Percentiles rank a stretch among this genome's conserved stretches.
phyloP scores from a whole-genome alignment of 2,329 filamentous ascomycete genomes.

The Alternaria rosae region DNA sequence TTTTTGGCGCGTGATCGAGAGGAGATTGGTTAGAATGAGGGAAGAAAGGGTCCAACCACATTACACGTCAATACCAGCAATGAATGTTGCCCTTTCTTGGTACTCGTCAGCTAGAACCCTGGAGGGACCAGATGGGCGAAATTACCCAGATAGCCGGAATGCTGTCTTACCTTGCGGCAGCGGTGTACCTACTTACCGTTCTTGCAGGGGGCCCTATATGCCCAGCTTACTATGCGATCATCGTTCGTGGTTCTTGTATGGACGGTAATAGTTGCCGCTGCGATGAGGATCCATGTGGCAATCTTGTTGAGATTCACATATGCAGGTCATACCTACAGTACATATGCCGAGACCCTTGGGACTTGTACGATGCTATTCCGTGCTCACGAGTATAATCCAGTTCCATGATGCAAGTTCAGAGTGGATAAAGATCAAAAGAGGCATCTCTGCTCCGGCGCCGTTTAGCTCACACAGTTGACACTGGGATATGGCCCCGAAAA shows the following conservation, averaged over 20 bases:
- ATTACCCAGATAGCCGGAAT: background rate
- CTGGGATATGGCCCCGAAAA: background rate
- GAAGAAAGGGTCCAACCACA: conserved; percentile 7
- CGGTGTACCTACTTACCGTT: background rate
- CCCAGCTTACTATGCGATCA: background rate
- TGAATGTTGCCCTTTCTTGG: background rate
- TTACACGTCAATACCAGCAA: conserved; percentile 7
- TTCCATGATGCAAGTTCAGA: background rate
- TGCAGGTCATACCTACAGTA: conserved; percentile 3
- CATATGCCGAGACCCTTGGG: background rate
- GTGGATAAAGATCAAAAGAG: conserved; percentile 3
- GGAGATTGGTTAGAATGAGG: background rate
- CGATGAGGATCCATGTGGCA: background rate
- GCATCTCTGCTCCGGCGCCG: conserved; percentile 2
- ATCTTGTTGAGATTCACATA: conserved; percentile 1
- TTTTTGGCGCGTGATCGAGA: background rate
- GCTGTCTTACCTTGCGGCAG: background rate
- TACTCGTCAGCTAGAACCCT: background rate
- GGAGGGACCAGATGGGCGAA: background rate
- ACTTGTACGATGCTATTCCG: background rate
- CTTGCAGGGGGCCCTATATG: background rate
- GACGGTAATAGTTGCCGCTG: background rate
- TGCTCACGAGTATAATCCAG: background rate
- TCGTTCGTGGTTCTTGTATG: background rate
- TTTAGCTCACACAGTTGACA: background rate